A percentile compares a stretch with the other conserved stretches of the same genome.
phyloP scores from a whole-genome alignment of 176 grass and related monocot genomes.

The Lolium perenne region DNA sequence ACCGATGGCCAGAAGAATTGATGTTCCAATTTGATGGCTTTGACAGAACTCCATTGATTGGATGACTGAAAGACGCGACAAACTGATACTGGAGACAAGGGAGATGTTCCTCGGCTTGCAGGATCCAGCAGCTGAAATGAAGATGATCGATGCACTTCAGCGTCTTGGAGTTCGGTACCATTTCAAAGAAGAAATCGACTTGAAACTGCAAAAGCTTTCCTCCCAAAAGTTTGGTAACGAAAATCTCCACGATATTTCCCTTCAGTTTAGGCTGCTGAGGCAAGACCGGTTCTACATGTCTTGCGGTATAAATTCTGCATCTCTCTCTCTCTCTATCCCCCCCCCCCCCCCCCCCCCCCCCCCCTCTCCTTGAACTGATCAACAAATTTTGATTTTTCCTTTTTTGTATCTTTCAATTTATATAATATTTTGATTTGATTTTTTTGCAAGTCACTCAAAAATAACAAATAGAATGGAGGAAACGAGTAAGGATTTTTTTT shows the following conservation, averaged over 20 bases:
- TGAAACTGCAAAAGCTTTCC: not conserved
- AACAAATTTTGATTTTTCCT: no score
- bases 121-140: not conserved
- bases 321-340: no score
- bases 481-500: no score
- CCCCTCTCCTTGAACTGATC: no score
- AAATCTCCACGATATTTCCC: not conserved
- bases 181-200: conserved; percentile 4
- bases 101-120: not conserved
- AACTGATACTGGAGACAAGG: not conserved
- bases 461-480: no score
- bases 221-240: not conserved
- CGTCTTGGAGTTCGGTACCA: conserved; percentile 34
- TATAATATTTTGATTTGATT: no score
- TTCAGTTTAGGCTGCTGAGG: conserved; percentile 29
- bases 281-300: not conserved
- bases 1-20: no score
- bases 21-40: not conserved
- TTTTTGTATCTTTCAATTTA: no score
- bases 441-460: no score
- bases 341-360: no score
- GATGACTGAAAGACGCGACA: not conserved
- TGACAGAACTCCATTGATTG: conserved; percentile 17
- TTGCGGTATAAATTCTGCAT: not conserved
- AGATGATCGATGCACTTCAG: conserved; percentile 28